Percentiles rank a stretch among this genome's conserved stretches.
phyloP scores from a whole-genome alignment of 345 rosid genomes.

The Brassica carinata region DNA sequence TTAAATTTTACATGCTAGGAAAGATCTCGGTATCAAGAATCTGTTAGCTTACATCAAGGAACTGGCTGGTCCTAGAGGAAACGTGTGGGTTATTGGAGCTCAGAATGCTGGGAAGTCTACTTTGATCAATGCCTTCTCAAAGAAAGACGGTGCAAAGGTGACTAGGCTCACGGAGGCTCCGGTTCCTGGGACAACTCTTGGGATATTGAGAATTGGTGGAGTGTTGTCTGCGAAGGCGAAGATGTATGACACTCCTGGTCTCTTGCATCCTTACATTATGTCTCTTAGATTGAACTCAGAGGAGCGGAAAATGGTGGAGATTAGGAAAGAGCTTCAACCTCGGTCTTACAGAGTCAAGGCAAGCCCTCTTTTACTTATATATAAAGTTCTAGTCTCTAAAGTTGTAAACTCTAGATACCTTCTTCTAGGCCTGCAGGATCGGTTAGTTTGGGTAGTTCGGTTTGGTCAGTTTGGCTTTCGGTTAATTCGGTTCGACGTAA shows the following conservation, averaged over 20 bases:
- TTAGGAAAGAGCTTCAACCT: constrained; percentile 82
- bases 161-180: constrained; percentile 95
- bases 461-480: too few species aligned
- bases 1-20: constrained; percentile 33
- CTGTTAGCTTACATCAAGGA: constrained; percentile 70
- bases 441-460: too few species aligned
- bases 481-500: too few species aligned
- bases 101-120: constrained; percentile 93
- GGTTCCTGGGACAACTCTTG: constrained; percentile 94
- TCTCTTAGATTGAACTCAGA: constrained; percentile 81
- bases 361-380: constrained; percentile 33
- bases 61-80: constrained; percentile 84
- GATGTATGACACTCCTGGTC: constrained; percentile 95
- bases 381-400: neutral
- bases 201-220: constrained; percentile 80
- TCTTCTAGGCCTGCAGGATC: too few species aligned
- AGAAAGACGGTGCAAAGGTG: constrained; percentile 71
- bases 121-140: constrained; percentile 75
- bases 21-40: constrained; percentile 82
- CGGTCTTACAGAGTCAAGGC: constrained; percentile 82
- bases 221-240: constrained; percentile 91
- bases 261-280: constrained; percentile 85
- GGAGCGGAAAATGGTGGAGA: constrained; percentile 90
- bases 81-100: constrained; percentile 91
- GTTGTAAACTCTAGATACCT: neutral